Evolutionary conservation across 345 rosid species (phyloP), one percentile per base, ranked within the genome.

Genomic region (Gossypium mustelinum): DNA sequence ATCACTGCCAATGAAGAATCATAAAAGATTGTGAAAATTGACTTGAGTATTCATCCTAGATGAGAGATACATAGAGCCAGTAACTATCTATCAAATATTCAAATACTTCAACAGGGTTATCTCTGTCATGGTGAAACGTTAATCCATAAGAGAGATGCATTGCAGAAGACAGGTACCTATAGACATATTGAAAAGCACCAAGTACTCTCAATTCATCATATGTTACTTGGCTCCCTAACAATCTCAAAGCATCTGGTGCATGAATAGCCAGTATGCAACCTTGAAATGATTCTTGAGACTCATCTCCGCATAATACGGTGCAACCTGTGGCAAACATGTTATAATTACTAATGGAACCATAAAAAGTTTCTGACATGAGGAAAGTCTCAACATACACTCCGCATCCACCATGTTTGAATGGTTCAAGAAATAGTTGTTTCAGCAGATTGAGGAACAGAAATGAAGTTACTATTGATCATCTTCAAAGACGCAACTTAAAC

Each of bases 171-270:
- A 7, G 22, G 51, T 75, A 94, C 98, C 97, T 88, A 77, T 90
- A 85, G 57, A 87, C 89, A 27, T 94, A 94, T 75, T 82, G 93
- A 76, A 92, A 92, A 79, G 97, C 97, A 47, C 97, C 98, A 60
- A 94, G 91, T 41, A 94, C 75, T 82, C 94, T 87, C 48, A 20
- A 57, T 83, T 92, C 98, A 44, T 94, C 91, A 60, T 72, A 92
- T 14, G 95, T 90, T 52, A 87, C 94, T 81, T 86, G 79, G 16
- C 79, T 75, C 8, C 95, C 94, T 75, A 94, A 81, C 68, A 94
- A 55, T 64, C 75, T 73, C 70, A 94, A 67, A 58, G 94, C 89
- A 83, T 94, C 97, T 1, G 98, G 97, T 50, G 92, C 95, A 84
- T 89, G 97, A 78, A 79, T 75, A 27, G 88, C 91, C 64, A 94